These are phyloP conservation scores for Noccaea caerulescens DNA, from an alignment of 345 rosid species.

Conservation along the genomic window DNA sequence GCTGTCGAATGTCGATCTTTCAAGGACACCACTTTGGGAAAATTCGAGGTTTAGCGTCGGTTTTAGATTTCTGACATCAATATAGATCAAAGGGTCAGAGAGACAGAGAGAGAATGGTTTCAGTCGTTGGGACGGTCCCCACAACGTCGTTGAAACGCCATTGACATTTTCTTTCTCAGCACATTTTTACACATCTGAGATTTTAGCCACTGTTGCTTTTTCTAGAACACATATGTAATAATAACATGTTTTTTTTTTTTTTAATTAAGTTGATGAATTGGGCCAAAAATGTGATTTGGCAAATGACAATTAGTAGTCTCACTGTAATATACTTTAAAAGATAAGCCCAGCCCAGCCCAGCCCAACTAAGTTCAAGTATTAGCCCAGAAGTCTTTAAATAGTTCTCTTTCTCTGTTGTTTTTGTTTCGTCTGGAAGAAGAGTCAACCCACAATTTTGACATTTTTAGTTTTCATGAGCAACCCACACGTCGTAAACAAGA, in stretches of 20 bases:
- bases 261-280: neutral
- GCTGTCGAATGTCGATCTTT: neutral
- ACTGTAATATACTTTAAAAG: no score
- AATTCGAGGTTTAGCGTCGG: conserved; percentile 4
- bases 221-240: conserved; percentile 22
- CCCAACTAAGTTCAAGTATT: neutral
- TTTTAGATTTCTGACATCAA: no score
- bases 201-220: neutral
- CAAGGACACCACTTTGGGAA: neutral
- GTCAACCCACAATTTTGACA: conserved; percentile 35
- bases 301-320: no score
- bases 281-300: no score
- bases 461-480: neutral
- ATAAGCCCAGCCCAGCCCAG: no score
- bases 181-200: conserved; percentile 22
- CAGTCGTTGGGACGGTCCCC: conserved; percentile 28
- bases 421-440: conserved; percentile 10
- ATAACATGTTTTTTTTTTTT: neutral
- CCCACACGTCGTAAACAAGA: conserved; percentile 19
- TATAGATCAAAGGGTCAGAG: conserved; percentile 1
- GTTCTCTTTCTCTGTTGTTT: neutral
- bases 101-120: conserved; percentile 14
- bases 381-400: neutral
- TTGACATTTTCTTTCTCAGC: conserved; percentile 33
- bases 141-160: conserved; percentile 36